These are phyloP conservation scores for Podaxis sp. DNA, from an alignment of 768 basidiomycete genomes.

Conservation along the genomic window DNA sequence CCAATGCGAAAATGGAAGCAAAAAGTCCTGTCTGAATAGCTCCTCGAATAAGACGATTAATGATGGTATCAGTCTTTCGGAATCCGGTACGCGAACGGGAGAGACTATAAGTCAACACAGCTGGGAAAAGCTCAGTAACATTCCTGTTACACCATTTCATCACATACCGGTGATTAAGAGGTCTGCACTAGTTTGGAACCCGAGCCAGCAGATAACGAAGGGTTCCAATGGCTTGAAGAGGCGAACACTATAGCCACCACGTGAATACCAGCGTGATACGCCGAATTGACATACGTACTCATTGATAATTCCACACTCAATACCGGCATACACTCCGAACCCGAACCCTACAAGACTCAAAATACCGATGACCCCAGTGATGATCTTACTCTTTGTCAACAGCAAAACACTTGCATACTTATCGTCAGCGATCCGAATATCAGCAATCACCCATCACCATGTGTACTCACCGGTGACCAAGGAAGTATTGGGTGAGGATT, in stretches of 20 bases:
- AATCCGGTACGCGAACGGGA: constrained; percentile 43
- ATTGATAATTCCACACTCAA: constrained; percentile 34
- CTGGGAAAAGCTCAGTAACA: constrained; percentile 8
- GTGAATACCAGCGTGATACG: background rate
- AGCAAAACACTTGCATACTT: constrained; percentile 15
- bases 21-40: constrained; percentile 49
- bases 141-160: background rate
- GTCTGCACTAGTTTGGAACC: constrained; percentile 40
- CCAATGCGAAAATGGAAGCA: constrained; percentile 42
- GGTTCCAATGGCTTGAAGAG: constrained; percentile 33
- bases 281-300: constrained; percentile 25
- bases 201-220: constrained; percentile 40
- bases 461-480: constrained; percentile 34
- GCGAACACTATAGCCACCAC: constrained; percentile 26
- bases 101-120: constrained; percentile 25
- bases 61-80: constrained; percentile 41
- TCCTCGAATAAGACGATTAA: constrained; percentile 45
- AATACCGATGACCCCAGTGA: constrained; percentile 15
- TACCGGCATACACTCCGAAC: constrained; percentile 37
- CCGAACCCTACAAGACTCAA: constrained; percentile 29
- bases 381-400: constrained; percentile 26
- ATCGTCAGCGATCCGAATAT: constrained; percentile 17
- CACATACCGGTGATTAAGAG: constrained; percentile 39
- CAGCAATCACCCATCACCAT: background rate
- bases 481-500: constrained; percentile 44